Base-by-base conservation (phyloP, 345 rosid genomes). In the Rhizophora mangle region DNA sequence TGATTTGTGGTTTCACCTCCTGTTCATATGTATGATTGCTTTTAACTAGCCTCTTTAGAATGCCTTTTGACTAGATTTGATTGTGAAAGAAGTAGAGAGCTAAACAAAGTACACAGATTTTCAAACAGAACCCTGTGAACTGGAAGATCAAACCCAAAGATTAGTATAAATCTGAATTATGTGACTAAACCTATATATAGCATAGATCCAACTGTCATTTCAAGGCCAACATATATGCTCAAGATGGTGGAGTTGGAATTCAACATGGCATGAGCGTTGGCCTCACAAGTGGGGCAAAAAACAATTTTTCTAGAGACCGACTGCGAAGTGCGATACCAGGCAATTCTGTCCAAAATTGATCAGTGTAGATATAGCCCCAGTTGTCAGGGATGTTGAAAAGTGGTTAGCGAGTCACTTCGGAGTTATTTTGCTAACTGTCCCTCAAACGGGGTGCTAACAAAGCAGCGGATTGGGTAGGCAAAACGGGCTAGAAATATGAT, bases 131-230 rank as follows among this genome's bases (percentile, higher is more conserved):
- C 5, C 37, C 34, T 51, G 55, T 36, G n/a, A 31, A 32, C 10
- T 31, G 8, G n/a, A 54, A 63, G 32, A 31, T 64, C 32, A 66
- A 26, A 57, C 73, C 32, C 66, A 36, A 18, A 51, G 57, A 47
- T 16, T 19, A 9, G 58, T 22, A 64, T 62, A 59, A 49, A 21
- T 62, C 39, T 16, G 32, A 60, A 36, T 52, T 62, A 21, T 32
- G 8, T 43, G 15, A 13, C 10, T 61, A 34, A 24, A 58, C 29
- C 36, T 56, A 31, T 56, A 19, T n/a, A 43, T 52, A 3, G 5
- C 60, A 24, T 24, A 56, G 60, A 24, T 54, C 46, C 21, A 21
- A 46, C 61, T 31, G 27, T 70, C 32, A 30, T 21, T 66, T 62
- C 20, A 51, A 55, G 60, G 26, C 20, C 21, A 6, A 34, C 13